Conservation (phyloP, 345 rosid genomes). For the Rubroshorea leprosula region DNA sequence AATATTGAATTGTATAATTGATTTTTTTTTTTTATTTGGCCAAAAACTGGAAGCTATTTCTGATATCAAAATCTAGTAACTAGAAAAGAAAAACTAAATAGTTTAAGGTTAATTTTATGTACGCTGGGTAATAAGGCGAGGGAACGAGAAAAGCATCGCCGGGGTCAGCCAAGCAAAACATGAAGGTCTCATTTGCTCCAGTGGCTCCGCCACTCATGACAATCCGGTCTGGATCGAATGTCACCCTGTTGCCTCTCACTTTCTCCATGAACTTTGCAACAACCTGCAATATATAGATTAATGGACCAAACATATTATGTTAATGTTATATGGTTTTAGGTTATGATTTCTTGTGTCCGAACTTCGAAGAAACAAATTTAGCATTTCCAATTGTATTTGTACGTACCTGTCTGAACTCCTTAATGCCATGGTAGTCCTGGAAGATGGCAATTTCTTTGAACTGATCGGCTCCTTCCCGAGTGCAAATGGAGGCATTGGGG, state of each 20-base stretch:
- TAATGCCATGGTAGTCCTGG: conserved; percentile 86
- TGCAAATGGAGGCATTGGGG: conserved; percentile 73
- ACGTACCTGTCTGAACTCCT: conserved; percentile 57
- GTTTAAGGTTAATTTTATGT: no score
- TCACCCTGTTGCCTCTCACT: conserved; percentile 50
- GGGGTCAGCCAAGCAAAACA: conserved; percentile 81
- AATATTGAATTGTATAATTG: no score
- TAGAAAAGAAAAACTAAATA: no score
- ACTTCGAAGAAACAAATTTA: background rate
- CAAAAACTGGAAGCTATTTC: no score
- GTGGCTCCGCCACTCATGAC: conserved; percentile 94
- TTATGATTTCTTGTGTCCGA: background rate
- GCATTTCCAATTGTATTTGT: background rate
- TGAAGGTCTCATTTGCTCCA: conserved; percentile 72
- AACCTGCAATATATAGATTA: conserved; percentile 43
- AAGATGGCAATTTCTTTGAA: conserved; percentile 63
- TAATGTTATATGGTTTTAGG: no score
- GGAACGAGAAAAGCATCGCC: conserved; percentile 84
- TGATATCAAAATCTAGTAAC: no score
- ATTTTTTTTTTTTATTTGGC: no score
- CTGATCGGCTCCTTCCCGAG: conserved; percentile 45
- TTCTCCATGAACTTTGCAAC: conserved; percentile 77
- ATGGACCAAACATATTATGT: background rate
- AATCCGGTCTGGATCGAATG: conserved; percentile 58
- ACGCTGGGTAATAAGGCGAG: conserved; percentile 81